Percentiles rank a stretch among this genome's conserved stretches.
These are phyloP conservation scores for Ogataea allantospora DNA, from an alignment of 805 yeast genomes.

Conservation along the genomic window DNA sequence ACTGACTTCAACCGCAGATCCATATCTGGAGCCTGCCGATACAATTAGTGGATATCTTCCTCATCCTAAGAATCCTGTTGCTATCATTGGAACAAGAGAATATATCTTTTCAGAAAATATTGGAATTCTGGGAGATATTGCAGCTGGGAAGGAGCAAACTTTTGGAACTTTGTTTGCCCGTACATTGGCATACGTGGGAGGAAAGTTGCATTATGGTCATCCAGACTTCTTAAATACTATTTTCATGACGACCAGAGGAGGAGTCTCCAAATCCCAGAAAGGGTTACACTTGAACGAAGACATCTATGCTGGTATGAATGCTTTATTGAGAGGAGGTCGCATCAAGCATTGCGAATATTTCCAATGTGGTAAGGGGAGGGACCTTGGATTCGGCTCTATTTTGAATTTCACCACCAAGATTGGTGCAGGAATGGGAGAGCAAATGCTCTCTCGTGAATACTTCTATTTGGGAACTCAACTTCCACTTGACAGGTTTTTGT, in stretches of 20 bases:
- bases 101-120: constrained; percentile 80
- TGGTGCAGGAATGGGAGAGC: constrained; percentile 92
- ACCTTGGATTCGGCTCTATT: constrained; percentile 80
- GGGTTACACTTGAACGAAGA: constrained; percentile 84
- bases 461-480: constrained; percentile 74
- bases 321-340: constrained; percentile 74
- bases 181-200: constrained; percentile 78
- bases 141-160: constrained; percentile 87
- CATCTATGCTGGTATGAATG: constrained; percentile 84
- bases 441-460: constrained; percentile 78
- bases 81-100: constrained; percentile 81
- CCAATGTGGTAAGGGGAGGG: constrained; percentile 87
- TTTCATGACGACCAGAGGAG: constrained; percentile 83
- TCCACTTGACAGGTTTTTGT: constrained; percentile 73
- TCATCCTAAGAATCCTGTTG: constrained; percentile 55
- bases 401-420: constrained; percentile 79
- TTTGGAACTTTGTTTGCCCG: constrained; percentile 84
- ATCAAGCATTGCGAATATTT: constrained; percentile 80
- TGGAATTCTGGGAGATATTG: constrained; percentile 81
- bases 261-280: constrained; percentile 81
- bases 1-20: constrained; percentile 25
- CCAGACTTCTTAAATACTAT: constrained; percentile 77
- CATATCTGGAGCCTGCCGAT: constrained; percentile 24
- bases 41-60: constrained; percentile 14
- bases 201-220: constrained; percentile 83